Percentiles rank a stretch among this genome's conserved stretches.
Evolutionary conservation across 305 asterid species (phyloP).

Genomic region (Fraxinus velutina): DNA sequence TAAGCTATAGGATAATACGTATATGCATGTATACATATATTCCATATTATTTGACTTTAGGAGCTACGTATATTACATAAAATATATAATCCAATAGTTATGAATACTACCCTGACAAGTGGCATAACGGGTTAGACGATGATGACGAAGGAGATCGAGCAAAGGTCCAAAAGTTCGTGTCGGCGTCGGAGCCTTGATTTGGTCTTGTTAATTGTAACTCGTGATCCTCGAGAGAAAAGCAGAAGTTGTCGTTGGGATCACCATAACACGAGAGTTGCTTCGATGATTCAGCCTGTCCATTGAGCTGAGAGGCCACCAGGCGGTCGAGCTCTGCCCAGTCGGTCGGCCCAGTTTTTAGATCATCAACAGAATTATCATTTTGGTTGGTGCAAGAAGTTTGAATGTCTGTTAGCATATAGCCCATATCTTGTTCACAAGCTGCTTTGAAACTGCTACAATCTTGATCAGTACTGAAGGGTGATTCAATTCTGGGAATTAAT

Average conservation of each 20-base stretch:
- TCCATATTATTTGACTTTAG: background rate
- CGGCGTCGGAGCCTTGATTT: constrained; percentile 36
- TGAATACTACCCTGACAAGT: constrained; percentile 51
- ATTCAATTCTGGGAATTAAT: constrained; percentile 5
- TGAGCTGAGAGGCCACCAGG: constrained; percentile 84
- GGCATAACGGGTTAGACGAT: constrained; percentile 68
- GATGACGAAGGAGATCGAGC: constrained; percentile 59
- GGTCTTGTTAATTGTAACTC: constrained; percentile 26
- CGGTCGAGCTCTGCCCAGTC: constrained; percentile 40
- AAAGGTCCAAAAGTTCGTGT: constrained; percentile 64
- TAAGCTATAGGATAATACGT: background rate
- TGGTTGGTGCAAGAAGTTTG: constrained; percentile 19
- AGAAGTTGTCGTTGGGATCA: constrained; percentile 36
- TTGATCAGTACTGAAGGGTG: constrained; percentile 4
- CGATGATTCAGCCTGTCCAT: constrained; percentile 40
- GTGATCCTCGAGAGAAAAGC: constrained; percentile 40
- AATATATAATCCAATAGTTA: background rate
- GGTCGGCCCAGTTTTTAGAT: background rate
- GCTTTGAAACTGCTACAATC: constrained; percentile 9
- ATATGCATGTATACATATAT: background rate
- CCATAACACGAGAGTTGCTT: constrained; percentile 27
- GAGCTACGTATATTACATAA: background rate
- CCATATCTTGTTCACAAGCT: constrained; percentile 5
- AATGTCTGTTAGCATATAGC: constrained; percentile 21
- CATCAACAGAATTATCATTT: background rate